Evolutionary conservation across 1,284 basidiomycete species (phyloP).

Genomic region (Leccinum subspadiceum): DNA sequence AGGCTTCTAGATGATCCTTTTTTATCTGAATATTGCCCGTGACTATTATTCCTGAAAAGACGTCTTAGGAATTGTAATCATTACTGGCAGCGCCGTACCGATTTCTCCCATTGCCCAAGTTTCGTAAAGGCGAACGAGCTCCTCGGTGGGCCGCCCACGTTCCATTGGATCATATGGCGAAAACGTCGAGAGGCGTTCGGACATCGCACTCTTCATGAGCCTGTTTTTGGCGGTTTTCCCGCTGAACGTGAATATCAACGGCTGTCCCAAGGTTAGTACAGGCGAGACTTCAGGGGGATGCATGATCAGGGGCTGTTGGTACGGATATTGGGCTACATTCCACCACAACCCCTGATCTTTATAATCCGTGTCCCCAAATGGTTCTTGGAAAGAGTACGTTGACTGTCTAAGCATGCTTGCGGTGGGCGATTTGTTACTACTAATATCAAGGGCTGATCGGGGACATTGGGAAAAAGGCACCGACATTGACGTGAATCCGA

Average conservation of each 20-base stretch:
- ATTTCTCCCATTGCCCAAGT: slow-evolving; percentile 34
- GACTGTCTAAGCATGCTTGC: slow-evolving; percentile 18
- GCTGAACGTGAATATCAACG: slow-evolving; percentile 31
- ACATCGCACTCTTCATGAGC: slow-evolving; percentile 36
- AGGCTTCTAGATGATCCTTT: slow-evolving; percentile 34
- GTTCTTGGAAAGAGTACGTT: slow-evolving; percentile 15
- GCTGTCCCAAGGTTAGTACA: slow-evolving; percentile 24
- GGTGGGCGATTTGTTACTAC: slow-evolving; percentile 1
- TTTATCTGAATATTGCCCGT: slow-evolving; percentile 35
- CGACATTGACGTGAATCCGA: slow-evolving; percentile 4
- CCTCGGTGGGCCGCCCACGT: slow-evolving; percentile 34
- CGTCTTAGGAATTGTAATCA: neutral
- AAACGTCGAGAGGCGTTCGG: slow-evolving; percentile 34
- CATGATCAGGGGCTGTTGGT: slow-evolving; percentile 18
- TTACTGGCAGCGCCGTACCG: slow-evolving; percentile 18
- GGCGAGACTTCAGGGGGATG: slow-evolving; percentile 14
- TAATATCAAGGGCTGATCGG: slow-evolving; percentile 4
- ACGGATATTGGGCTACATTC: slow-evolving; percentile 18
- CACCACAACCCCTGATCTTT: slow-evolving; percentile 17
- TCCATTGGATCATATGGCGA: slow-evolving; percentile 30
- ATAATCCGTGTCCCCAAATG: slow-evolving; percentile 15
- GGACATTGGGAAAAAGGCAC: slow-evolving; percentile 3
- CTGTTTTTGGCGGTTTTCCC: slow-evolving; percentile 31
- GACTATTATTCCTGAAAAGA: slow-evolving; percentile 28
- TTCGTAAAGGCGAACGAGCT: slow-evolving; percentile 34